Evolutionary conservation across 169 alveolate genomes (phyloP), one percentile per base, ranked within the genome.

Genomic region (Plasmodium yoelii): DNA sequence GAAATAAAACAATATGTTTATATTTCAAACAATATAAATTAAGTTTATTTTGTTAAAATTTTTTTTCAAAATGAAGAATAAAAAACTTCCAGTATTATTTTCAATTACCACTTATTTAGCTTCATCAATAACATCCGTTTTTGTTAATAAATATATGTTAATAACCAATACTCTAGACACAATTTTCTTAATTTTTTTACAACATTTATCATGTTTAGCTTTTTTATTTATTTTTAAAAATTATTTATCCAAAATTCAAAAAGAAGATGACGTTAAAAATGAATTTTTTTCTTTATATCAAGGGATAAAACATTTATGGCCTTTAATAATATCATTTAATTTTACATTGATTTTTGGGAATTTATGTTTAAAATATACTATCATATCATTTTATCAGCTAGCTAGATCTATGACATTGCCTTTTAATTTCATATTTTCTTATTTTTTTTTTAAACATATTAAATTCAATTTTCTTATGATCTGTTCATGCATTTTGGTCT

Each of bases 361-460:
- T 24, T 64, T 67, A 24, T 77, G 89, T 12, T 77, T 77, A 69
- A 77, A 63, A 56, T 53, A 77, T 57, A 77, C 89, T 4, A 77
- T 49, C 28, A 64, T 77, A 64, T 77, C 89, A 10, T 63, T 57
- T 12, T 77, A 64, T 44, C 89, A 77, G 57, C 60, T 77, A 64
- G 68, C 89, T 13, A 77, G 89, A 77, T 77, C 89, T 42, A 77
- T 77, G 89, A 77, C 89, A 19, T 18, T 77, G 55, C 89, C 89
- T 47, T 77, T 77, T 18, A 77, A 77, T 49, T 77, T 77, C 42
- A 44, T 77, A 4, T 77, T 77, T 42, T 77, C 89, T 22, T 77
- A 77, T 24, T 77, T 77, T 77, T 77, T 64, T 64, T 77, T 77
- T 44, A 77, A 77, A 56, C 89, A 77, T 64, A 77, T 77, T 15